These are phyloP conservation scores for Wickerhamiella qilinensis DNA, from an alignment of 805 yeast genomes.

Conservation along the genomic window DNA sequence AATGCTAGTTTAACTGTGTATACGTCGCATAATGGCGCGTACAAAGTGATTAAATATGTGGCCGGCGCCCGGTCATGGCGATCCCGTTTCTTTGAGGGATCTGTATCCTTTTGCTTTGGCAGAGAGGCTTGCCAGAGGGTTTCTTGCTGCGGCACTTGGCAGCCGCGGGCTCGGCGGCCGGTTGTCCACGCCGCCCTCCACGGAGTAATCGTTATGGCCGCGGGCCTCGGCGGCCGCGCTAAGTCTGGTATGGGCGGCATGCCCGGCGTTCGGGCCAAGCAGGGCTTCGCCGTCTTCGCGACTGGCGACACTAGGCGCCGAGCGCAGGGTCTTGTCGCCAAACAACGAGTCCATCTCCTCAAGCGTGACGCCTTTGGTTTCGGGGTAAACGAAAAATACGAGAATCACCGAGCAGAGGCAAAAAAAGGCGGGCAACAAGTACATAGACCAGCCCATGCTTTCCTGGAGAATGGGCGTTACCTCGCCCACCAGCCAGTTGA, in stretches of 20 bases:
- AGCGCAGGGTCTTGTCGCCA: conserved; percentile 38
- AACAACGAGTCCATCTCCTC: conserved; percentile 89
- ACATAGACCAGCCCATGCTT: conserved; percentile 59
- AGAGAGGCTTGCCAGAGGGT: neutral
- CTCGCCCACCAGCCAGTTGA: conserved; percentile 83
- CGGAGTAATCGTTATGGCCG: neutral
- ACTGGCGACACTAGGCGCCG: conserved; percentile 8
- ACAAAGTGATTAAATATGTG: no score
- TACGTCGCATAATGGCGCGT: no score
- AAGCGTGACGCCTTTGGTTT: conserved; percentile 72
- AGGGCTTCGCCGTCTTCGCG: conserved; percentile 15
- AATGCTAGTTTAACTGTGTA: no score
- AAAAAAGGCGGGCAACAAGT: conserved; percentile 64
- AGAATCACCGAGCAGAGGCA: conserved; percentile 59
- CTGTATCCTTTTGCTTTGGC: conserved; percentile 1
- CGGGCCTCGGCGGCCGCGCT: conserved; percentile 7
- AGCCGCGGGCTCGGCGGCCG: neutral
- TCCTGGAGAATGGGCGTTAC: conserved; percentile 78
- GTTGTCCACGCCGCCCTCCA: neutral
- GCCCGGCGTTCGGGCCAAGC: conserved; percentile 3
- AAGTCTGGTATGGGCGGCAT: neutral
- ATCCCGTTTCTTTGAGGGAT: conserved; percentile 1
- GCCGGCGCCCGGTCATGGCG: neutral
- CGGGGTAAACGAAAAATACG: conserved; percentile 66
- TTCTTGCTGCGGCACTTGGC: neutral